Evolutionary conservation across 192 early-diverging fungal species (phyloP), one percentile per base, ranked within the genome.

Genomic region (Pilaira anomala): DNA sequence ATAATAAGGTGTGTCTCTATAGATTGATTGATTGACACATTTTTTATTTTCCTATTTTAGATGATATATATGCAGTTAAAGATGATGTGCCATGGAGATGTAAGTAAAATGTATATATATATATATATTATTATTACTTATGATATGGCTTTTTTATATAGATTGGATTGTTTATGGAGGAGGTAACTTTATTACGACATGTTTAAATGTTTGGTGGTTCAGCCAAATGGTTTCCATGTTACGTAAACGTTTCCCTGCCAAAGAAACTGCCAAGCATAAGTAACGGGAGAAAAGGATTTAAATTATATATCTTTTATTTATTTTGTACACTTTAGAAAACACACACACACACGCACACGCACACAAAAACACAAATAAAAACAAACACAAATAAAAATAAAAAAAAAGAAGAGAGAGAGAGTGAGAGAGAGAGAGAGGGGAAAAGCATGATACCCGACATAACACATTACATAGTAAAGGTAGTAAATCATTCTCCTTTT

Each of bases 171-270:
- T 85, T 19, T 90, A 88, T 62, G 73, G 73, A 7, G 49, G 66
- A 4, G 77, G 81, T 48, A 89, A 88, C 53, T 30, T 88, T 1
- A 69, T 84, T 3, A 70, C 90, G 12, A 87, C 85, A 63, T 62
- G 60, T 9, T 80, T 92, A 19, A 92, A 92, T 69, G 41, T 87
- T 25, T 80, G 63, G 28, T 85, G 83, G 83, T 85, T 85, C 69
- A 49, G 63, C 21, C 74, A 78, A 53, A 85, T 85, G 82, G 68
- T 85, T 49, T 44, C 71, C 7, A 72, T 77, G 25, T 33, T 83
- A 7, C 49, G 60, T 19, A 75, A 68, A 62, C 69, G 81, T 12
- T 73, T 73, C 72, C 78, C 69, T n/a, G 22, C 40, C 13, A 58
- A 58, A 33, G 56, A 58, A 58, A 22, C 21, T 18, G 22, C 56